Percentiles rank a stretch among this genome's conserved stretches.
These are phyloP conservation scores for Asterochloris erici DNA, from an alignment of 139 green algal genomes.

Conservation along the genomic window DNA sequence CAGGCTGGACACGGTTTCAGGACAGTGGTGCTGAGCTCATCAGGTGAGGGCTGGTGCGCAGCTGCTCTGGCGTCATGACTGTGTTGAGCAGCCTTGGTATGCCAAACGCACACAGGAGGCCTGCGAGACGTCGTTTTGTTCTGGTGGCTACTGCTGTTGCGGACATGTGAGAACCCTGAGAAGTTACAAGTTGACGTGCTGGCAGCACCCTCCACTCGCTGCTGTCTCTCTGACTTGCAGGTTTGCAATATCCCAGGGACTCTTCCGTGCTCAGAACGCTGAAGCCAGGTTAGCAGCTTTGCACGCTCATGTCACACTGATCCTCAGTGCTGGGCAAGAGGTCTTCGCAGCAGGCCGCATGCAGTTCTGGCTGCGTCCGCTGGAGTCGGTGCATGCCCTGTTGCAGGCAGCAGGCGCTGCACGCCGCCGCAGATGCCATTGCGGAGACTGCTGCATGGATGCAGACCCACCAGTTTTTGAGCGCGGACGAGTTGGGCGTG, in stretches of 20 bases:
- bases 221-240: too few relatives aligned
- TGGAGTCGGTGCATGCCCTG: not conserved
- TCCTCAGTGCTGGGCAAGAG: not conserved
- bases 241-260: not conserved
- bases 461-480: constrained; percentile 7
- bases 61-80: too few relatives aligned
- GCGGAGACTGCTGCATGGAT: constrained; percentile 14
- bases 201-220: too few relatives aligned
- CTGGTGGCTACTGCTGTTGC: too few relatives aligned
- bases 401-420: constrained; percentile 7
- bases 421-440: not conserved
- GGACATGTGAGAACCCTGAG: not conserved
- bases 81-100: not conserved
- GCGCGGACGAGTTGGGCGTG: not conserved
- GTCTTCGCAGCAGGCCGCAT: not conserved
- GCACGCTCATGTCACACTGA: not conserved
- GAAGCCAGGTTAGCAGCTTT: not conserved
- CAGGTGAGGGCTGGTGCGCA: not conserved
- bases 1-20: not conserved
- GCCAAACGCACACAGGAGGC: not conserved
- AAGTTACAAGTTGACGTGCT: not conserved
- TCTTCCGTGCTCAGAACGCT: not conserved
- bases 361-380: not conserved
- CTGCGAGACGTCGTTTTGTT: not conserved
- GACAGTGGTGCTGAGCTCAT: not conserved